Evolutionary conservation across 1,139 yeast species (phyloP), one percentile per base, ranked within the genome.

Genomic region (Pichia norvegensis): DNA sequence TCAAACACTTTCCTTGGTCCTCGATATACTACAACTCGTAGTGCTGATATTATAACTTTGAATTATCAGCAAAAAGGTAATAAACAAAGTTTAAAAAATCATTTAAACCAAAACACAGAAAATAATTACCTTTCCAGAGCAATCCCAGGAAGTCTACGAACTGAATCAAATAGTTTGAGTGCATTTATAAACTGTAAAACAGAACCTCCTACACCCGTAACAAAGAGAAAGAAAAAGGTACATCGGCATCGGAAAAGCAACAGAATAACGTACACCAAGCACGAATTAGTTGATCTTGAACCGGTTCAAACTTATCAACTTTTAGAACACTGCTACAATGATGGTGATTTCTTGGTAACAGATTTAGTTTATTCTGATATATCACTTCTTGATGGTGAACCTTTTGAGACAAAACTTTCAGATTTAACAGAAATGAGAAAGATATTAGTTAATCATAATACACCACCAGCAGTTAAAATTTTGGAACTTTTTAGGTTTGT

Each of bases 401-500:
- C 7, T 31, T 16, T 17, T 16, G 20, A 31, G 4, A 9, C 19
- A 31, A n/a, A 11, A 4, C 11, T 16, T 8, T 2, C 8, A 16
- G 20, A 16, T 16, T 17, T 31, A 16, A 31, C 19, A 2, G 35
- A 31, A 10, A 31, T 31, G 11, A 8, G 35, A 31, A 11, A 11
- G 10, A 8, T 8, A 16, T 3, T 31, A 16, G 9, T 31, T 8
- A 14, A 31, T 16, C n/a, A 31, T 2, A 16, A 8, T 9, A 31
- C 35, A 16, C 35, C 35, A 16, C 7, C 20, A 40, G 45, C 55
- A 48, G 50, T 59, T 1, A 54, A 53, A 36, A 39, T 47, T n/a
- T 33, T 62, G 2, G 58, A 54, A 25, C 22, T 58, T 2, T 23
- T 62, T 17, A 48, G 53, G 20, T 51, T 66, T 16, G 41, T 65